Base-by-base conservation (phyloP, 768 basidiomycete genomes). In the Lactarius hatsudake region DNA sequence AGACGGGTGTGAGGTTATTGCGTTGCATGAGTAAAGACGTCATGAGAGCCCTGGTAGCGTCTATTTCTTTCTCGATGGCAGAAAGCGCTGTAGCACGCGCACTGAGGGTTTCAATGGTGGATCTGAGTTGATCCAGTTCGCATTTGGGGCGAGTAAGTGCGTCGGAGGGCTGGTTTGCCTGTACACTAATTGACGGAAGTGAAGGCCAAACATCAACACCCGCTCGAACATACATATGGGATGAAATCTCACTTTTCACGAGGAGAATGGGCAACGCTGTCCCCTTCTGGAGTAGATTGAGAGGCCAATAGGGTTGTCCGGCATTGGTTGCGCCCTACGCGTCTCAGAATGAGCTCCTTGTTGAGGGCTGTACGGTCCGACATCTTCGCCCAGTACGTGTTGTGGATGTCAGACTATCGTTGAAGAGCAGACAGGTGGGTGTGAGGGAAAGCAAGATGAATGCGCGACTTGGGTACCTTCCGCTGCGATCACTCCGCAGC, bases 1-100 rank as follows among this genome's bases (percentile, higher is more conserved):
- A 67, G 56, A 69, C 60, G 5, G 51, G 57, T 1, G n/a, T 34
- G 12, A 69, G 43, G 53, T 51, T 43, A 15, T 67, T 69, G 28
- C 62, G 66, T 18, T 54, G 51, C 28, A 54, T 61, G 18, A 59
- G 51, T 15, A 64, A 18, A n/a, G 61, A 18, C 48, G 1, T 45
- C 15, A 58, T 18, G 54, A 32, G 53, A 20, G n/a, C 45, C 53
- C 28, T 63, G 23, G 56, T 26, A 1, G 43, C 40, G 0, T 62
- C 53, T 12, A 68, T 55, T 5, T 70, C 55, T 36, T 66, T 42
- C 20, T 61, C 55, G 12, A 69, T 30, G 1, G 28, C 10, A 45
- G 53, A 54, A 58, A 59, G 34, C 59, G 58, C 62, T 2, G 57
- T n/a, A 12, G 53, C 3, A n/a, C 57, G 66, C 26, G 51, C 48